Percentiles rank a stretch among this genome's conserved stretches.
Conservation (phyloP, 1,139 yeast genomes). For the Eremothecium gossypii region DNA sequence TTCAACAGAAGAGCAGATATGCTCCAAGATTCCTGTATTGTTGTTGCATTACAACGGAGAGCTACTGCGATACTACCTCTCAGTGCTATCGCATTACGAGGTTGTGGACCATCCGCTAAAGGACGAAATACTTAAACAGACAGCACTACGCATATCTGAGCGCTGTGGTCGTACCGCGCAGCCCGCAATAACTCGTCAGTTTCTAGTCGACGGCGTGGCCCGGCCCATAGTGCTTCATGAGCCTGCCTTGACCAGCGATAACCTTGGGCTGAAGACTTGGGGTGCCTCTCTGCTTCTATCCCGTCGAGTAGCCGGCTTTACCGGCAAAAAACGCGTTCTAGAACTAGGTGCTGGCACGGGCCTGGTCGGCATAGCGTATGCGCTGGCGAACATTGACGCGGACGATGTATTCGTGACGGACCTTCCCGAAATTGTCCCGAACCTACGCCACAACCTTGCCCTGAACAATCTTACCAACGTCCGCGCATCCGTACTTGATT, state of each 20-base stretch:
- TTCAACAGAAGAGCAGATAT: constrained; percentile 30
- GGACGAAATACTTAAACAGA: constrained; percentile 41
- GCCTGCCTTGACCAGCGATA: constrained; percentile 81
- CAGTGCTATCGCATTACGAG: constrained; percentile 45
- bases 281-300: constrained; percentile 77
- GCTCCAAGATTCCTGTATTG: constrained; percentile 18
- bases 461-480: constrained; percentile 37
- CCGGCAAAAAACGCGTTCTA: constrained; percentile 33
- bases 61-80: constrained; percentile 54
- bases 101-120: constrained; percentile 27
- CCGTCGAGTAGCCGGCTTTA: constrained; percentile 31
- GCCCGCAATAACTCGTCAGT: constrained; percentile 55
- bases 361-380: constrained; percentile 64
- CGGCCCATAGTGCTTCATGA: constrained; percentile 47
- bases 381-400: constrained; percentile 14
- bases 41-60: constrained; percentile 13
- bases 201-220: constrained; percentile 33
- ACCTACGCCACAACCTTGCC: constrained; percentile 48
- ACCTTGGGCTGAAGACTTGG: constrained; percentile 91
- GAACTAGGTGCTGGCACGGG: constrained; percentile 97
- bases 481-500: constrained; percentile 54
- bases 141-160: constrained; percentile 64
- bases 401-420: constrained; percentile 57
- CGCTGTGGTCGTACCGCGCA: constrained; percentile 82
- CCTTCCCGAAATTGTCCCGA: constrained; percentile 64